Base-by-base conservation (phyloP, 192 early-diverging fungal genomes). In the Coemansia sp. region DNA sequence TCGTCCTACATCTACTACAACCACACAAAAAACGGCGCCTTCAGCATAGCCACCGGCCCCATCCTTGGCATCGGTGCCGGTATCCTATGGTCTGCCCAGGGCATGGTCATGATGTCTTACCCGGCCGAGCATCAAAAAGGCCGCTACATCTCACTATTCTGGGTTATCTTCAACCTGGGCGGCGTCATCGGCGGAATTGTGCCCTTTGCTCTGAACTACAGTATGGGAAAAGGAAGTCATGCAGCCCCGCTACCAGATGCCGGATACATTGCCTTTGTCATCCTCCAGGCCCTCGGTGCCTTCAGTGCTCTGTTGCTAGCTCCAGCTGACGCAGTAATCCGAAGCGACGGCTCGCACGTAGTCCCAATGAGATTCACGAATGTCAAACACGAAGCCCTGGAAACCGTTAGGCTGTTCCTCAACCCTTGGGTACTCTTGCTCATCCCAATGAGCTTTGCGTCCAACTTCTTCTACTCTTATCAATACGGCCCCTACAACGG, bases 31-130 rank as follows among this genome's bases (percentile, higher is more conserved):
- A 59, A 48, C n/a, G 63, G 70, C 13, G 51, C 32, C 2, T 87
- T 91, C 58, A 81, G 77, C 18, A 82, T 89, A 30, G 56, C 67
- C 45, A 64, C 89, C n/a, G 87, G 87, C 35, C 87, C 79, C 14
- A 78, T 89, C 41, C 81, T 91, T 23, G 89, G 88, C 60, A 51
- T 86, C 25, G 84, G 86, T 42, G 88, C 88, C 6, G 87, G 85
- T 47, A 79, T 91, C 58, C 64, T 86, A 19, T 79, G 79, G 73
- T 81, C 85, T 9, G 82, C 83, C 13, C 83, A 86, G 48, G 80
- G 86, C 30, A 80, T 82, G 58, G 84, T 89, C 38, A 85, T 87
- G 83, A 78, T 88, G 77, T 80, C 89, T 29, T 89, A 91, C 62
- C 87, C 89, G 10, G 54, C 53, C 30, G 87, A 89, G 61, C 37